Percentiles rank a stretch among this genome's conserved stretches.
Evolutionary conservation across 345 rosid species (phyloP).

Genomic region (Eucalyptus regnans): DNA sequence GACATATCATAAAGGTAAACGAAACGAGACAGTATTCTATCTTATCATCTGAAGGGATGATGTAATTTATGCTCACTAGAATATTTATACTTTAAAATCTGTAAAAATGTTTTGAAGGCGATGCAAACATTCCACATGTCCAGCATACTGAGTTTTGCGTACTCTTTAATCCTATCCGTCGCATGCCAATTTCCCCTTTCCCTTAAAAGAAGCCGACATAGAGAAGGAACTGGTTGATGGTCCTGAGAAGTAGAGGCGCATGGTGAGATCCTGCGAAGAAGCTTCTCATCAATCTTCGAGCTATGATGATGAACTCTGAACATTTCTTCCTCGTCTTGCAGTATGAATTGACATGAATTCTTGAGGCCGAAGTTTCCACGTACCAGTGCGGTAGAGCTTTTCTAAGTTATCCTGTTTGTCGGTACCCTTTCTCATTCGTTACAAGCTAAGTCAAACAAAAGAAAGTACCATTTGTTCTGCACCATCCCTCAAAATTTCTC

Average conservation of each 20-base stretch:
- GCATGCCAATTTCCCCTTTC: not conserved
- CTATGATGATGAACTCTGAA: not conserved
- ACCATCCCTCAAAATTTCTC: not conserved
- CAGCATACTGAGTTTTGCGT: not conserved
- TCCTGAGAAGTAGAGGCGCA: constrained; percentile 44
- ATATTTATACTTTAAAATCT: not conserved
- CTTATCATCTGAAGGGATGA: not conserved
- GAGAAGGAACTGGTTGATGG: constrained; percentile 17
- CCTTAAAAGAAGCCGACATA: constrained; percentile 4
- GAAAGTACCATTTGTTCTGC: not conserved
- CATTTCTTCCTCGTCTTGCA: not conserved
- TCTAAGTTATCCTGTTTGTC: not conserved
- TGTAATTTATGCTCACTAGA: not conserved
- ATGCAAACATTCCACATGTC: not conserved
- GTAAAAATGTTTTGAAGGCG: not conserved
- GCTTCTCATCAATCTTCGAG: not conserved
- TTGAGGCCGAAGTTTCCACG: not conserved
- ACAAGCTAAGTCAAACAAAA: not conserved
- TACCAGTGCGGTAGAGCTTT: not conserved
- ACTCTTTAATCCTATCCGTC: not conserved
- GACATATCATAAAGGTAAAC: not conserved
- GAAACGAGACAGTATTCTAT: not conserved
- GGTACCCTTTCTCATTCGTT: not conserved
- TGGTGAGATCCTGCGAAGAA: constrained; percentile 7
- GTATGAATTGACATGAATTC: not conserved